A percentile compares a stretch with the other conserved stretches of the same genome.
Conservation (phyloP, 2,329 filamentous ascomycete genomes). For the Incumbomyces lentus region DNA sequence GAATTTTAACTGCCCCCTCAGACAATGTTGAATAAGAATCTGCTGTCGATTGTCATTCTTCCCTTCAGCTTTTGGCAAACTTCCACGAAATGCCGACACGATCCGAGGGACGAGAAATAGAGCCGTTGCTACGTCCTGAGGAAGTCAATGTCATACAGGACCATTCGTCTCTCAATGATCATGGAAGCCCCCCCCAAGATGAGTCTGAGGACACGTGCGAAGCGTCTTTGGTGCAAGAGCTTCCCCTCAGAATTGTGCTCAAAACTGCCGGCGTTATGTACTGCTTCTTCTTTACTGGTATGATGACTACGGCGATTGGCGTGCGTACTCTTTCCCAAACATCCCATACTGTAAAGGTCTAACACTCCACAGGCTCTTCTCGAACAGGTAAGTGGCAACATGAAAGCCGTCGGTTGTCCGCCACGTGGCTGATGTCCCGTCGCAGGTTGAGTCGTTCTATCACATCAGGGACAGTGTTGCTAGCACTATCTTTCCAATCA, state of each 20-base stretch:
- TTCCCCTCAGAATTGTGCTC: not conserved
- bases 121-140: no score
- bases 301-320: slow-evolving; percentile 6
- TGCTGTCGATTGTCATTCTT: no score
- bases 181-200: no score
- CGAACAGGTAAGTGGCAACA: not conserved
- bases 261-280: slow-evolving; percentile 6
- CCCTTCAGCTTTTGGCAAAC: no score
- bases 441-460: slow-evolving; percentile 32
- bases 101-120: no score
- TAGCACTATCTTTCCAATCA: slow-evolving; percentile 36
- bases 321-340: not conserved
- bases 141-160: no score
- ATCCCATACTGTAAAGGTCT: not conserved
- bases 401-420: no score
- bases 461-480: slow-evolving; percentile 33
- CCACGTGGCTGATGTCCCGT: slow-evolving; percentile 19
- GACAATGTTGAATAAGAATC: no score
- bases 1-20: no score
- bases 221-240: not conserved
- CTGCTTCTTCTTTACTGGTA: slow-evolving; percentile 5
- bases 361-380: not conserved
- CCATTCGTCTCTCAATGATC: no score
- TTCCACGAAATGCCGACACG: no score
- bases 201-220: no score